phyloP scores from a whole-genome alignment of 2,329 filamentous ascomycete genomes.

The Alternaria triticimaculans region DNA sequence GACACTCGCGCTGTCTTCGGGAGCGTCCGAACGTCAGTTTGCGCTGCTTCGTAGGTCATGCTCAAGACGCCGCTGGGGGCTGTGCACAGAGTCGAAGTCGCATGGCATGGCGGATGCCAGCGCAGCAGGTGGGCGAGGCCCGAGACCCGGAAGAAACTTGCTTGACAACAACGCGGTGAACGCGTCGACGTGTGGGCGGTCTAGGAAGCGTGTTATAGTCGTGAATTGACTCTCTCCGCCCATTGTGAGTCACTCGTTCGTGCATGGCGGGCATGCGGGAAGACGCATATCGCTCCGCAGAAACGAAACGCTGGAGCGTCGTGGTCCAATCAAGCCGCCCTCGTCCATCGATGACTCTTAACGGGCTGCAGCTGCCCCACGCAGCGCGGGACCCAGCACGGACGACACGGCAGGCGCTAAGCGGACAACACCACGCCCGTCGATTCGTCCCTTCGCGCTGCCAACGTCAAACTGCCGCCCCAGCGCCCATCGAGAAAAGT shows the following conservation, averaged over 20 bases:
- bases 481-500: constrained; percentile 12
- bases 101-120: constrained; percentile 11
- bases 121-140: constrained; percentile 36
- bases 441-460: constrained; percentile 38
- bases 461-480: constrained; percentile 44
- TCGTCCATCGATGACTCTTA: constrained; percentile 41
- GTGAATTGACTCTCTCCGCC: constrained; percentile 38
- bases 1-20: constrained; percentile 29
- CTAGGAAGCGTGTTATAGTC: constrained; percentile 48
- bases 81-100: constrained; percentile 12
- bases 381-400: constrained; percentile 25
- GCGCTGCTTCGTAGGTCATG: not conserved
- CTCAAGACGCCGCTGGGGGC: constrained; percentile 3
- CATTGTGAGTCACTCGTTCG: constrained; percentile 45
- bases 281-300: constrained; percentile 30
- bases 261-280: constrained; percentile 30
- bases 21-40: constrained; percentile 18
- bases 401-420: constrained; percentile 40
- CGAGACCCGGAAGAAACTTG: constrained; percentile 35
- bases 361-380: constrained; percentile 28
- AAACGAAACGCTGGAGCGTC: constrained; percentile 43
- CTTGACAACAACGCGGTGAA: constrained; percentile 39
- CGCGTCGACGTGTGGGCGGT: constrained; percentile 37
- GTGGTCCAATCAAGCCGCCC: constrained; percentile 38
- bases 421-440: constrained; percentile 34